A percentile compares a stretch with the other conserved stretches of the same genome.
Evolutionary conservation across 192 early-diverging fungal species (phyloP).

Genomic region (Dissophora globulifera): DNA sequence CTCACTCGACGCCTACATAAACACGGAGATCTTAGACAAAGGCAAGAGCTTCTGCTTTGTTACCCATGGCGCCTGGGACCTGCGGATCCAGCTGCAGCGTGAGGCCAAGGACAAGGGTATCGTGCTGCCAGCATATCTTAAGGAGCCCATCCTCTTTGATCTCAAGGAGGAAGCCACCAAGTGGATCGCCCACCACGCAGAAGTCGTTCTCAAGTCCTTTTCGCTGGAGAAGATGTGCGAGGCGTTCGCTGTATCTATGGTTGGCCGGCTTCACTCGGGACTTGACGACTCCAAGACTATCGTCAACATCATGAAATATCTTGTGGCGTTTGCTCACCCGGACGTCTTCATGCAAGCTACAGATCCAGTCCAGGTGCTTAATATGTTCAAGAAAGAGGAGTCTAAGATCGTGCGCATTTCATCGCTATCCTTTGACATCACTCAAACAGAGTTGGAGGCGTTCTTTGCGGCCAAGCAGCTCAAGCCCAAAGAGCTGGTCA

Average conservation of each 20-base stretch:
- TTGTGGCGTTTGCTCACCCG: conserved; percentile 58
- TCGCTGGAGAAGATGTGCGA: conserved; percentile 71
- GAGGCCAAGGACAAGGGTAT: conserved; percentile 75
- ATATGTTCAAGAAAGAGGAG: conserved; percentile 70
- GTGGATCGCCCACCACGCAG: conserved; percentile 70
- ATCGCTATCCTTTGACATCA: conserved; percentile 70
- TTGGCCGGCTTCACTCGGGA: conserved; percentile 63
- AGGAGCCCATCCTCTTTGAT: conserved; percentile 73
- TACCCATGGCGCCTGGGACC: conserved; percentile 76
- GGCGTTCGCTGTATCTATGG: conserved; percentile 60
- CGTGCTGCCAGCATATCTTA: conserved; percentile 64
- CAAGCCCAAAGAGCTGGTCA: conserved; percentile 65
- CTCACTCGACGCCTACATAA: conserved; percentile 63
- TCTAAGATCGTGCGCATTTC: conserved; percentile 73
- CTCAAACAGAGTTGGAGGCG: conserved; percentile 68
- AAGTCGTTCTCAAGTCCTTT: conserved; percentile 59
- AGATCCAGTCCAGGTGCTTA: conserved; percentile 69
- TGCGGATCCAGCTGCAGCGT: conserved; percentile 73
- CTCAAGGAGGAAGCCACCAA: conserved; percentile 72
- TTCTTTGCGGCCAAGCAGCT: conserved; percentile 68
- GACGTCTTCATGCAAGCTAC: conserved; percentile 72
- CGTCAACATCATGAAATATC: conserved; percentile 64
- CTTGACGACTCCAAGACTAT: conserved; percentile 71
- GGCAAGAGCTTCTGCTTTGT: conserved; percentile 72
- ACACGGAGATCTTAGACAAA: conserved; percentile 59